Conservation (phyloP, 306 rosid species). For the Datisca glomerata region DNA sequence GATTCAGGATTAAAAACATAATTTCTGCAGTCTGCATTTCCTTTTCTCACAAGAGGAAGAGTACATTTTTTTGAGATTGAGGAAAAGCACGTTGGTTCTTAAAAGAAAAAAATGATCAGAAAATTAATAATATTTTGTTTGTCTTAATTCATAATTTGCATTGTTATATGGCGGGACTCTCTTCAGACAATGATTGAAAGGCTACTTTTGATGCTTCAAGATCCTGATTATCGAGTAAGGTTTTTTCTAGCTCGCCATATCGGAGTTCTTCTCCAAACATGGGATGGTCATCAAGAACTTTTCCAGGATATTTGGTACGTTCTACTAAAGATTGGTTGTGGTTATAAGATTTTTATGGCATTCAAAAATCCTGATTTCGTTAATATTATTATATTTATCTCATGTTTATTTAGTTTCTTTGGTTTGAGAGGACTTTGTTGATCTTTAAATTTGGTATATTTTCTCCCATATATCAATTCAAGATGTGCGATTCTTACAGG, state of each 20-base stretch:
- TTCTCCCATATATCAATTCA: no score
- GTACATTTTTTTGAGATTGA: no score
- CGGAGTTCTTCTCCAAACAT: conserved; percentile 80
- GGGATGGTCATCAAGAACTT: conserved; percentile 91
- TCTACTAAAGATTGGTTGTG: conserved; percentile 1
- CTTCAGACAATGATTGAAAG: conserved; percentile 58
- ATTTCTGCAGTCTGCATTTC: no score
- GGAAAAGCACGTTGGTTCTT: no score
- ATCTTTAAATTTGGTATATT: no score
- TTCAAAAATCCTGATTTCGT: no score
- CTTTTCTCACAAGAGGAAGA: no score
- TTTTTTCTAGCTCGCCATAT: conserved; percentile 55
- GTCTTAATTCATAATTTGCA: conserved; percentile 9
- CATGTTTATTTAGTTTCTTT: conserved; percentile 10
- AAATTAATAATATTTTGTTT: conserved; percentile 7
- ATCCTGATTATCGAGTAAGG: conserved; percentile 81
- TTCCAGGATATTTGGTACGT: conserved; percentile 86
- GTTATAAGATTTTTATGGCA: not conserved
- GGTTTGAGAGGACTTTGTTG: no score
- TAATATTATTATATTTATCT: conserved; percentile 12
- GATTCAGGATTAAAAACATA: no score
- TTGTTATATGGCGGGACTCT: conserved; percentile 13
- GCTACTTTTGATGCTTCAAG: conserved; percentile 62
- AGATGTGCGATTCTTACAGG: no score
- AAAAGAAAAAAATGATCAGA: no score